phyloP scores from a whole-genome alignment of 2,329 filamentous ascomycete species.

The Ploettnerulaceae sp. region DNA sequence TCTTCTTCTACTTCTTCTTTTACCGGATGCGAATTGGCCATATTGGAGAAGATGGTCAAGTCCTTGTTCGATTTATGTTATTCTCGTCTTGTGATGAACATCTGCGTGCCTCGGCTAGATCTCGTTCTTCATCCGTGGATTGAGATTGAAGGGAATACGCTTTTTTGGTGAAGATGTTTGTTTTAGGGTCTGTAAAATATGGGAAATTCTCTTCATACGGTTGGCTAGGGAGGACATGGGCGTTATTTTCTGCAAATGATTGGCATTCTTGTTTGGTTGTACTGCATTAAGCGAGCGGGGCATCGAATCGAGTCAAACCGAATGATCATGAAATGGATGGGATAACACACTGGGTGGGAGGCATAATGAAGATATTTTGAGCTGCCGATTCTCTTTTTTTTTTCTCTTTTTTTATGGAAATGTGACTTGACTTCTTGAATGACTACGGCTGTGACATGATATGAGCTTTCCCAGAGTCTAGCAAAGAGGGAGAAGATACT shows the following conservation, averaged over 20 bases:
- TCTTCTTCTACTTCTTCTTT: slow-evolving; percentile 10
- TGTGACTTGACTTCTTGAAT: too few species aligned
- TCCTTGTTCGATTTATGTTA: background rate
- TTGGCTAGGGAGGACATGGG: background rate
- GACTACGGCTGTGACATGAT: too few species aligned
- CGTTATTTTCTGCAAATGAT: background rate
- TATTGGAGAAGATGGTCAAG: background rate
- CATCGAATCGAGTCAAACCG: too few species aligned
- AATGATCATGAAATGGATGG: slow-evolving; percentile 7
- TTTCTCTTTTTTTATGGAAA: background rate
- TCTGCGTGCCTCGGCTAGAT: slow-evolving; percentile 10
- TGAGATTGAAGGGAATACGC: too few species aligned
- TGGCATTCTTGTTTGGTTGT: background rate
- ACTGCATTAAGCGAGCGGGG: background rate
- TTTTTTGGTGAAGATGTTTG: background rate
- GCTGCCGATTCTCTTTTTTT: background rate
- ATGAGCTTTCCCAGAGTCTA: too few species aligned
- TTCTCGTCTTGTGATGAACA: slow-evolving; percentile 9
- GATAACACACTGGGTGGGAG: background rate
- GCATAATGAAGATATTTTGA: slow-evolving; percentile 6
- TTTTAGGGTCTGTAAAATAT: slow-evolving; percentile 14
- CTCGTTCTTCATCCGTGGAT: too few species aligned
- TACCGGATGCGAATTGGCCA: slow-evolving; percentile 7
- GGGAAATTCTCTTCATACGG: slow-evolving; percentile 1
- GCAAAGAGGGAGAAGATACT: too few species aligned